Base-by-base conservation (phyloP, 1,139 yeast genomes). In the Zygosaccharomyces pseudobailii region DNA sequence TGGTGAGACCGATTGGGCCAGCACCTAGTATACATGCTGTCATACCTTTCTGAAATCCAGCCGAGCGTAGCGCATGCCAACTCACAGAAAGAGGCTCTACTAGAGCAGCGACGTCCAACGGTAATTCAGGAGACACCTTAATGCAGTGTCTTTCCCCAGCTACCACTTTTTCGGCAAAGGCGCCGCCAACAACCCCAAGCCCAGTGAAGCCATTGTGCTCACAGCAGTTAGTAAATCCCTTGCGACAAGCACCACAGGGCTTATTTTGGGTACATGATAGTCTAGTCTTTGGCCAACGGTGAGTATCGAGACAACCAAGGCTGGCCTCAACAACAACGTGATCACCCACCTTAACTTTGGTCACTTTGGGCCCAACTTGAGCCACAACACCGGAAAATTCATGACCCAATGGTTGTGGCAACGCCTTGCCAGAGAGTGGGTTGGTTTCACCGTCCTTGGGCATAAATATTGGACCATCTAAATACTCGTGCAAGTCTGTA, bases 361-460 rank as follows among this genome's bases (percentile, higher is more conserved):
- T 58, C 5, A 72, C 77, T 6, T 45, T 57, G 2, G 56, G 19
- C 24, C 77, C 77, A 13, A 72, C 59, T 21, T 58, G 67, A 17
- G 58, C 43, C 19, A 73, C 70, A 8, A 65, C 57, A 28, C 76
- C 78, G 2, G 72, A 59, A 48, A 70, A 68, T 58, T 82, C 88
- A 58, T 82, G 88, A 10, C 88, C 88, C 69, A 83, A 61, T 38
- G 71, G 64, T 40, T 67, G 55, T 3, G 75, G 76, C 10, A 63
- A 50, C 31, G 46, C 52, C 21, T 56, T 53, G 8, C 70, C 70
- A 3, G 74, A 68, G 36, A 69, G 53, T 7, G 58, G 58, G 51
- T 70, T 65, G 5, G 63, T 63, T 5, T 58, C 60, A 7, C 65
- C 67, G 39, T 63, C 61, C 24, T 54, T 43, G 3, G 60, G 60